phyloP scores from a whole-genome alignment of 2,329 filamentous ascomycete species.

The Penicillium sp. region DNA sequence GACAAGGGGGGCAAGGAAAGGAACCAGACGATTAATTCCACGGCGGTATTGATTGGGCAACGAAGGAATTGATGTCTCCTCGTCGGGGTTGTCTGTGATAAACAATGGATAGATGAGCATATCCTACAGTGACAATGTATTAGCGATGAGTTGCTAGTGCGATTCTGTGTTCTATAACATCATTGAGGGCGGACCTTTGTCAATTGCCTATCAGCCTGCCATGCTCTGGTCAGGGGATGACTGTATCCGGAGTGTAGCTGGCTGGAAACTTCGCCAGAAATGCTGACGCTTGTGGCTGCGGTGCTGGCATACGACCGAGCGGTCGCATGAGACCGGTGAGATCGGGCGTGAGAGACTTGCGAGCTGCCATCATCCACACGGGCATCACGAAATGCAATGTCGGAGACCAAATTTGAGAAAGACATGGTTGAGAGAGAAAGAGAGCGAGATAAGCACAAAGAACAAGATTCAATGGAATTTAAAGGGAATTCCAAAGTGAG shows the following conservation, averaged over 20 bases:
- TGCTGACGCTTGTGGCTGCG: constrained; percentile 51
- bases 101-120: constrained; percentile 99
- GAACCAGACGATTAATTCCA: constrained; percentile 79
- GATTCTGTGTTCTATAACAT: neutral
- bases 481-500: neutral
- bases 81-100: constrained; percentile 89
- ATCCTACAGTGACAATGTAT: constrained; percentile 54
- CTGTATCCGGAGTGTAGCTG: constrained; percentile 81
- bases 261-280: constrained; percentile 68
- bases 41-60: constrained; percentile 87
- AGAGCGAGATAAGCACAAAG: neutral
- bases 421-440: constrained; percentile 37
- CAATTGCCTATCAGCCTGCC: constrained; percentile 80
- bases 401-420: constrained; percentile 51
- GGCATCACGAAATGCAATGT: constrained; percentile 47
- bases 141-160: neutral
- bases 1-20: constrained; percentile 81
- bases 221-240: constrained; percentile 73
- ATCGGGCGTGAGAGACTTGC: constrained; percentile 41
- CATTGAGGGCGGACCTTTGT: constrained; percentile 63
- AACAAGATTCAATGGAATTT: neutral
- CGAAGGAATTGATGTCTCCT: constrained; percentile 85
- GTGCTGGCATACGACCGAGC: constrained; percentile 48
- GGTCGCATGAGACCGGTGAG: constrained; percentile 37
- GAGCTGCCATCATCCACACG: constrained; percentile 44